Evolutionary conservation across 1,284 basidiomycete species (phyloP), one percentile per base, ranked within the genome.

Genomic region (Melanopsichium pennsylvanicum): DNA sequence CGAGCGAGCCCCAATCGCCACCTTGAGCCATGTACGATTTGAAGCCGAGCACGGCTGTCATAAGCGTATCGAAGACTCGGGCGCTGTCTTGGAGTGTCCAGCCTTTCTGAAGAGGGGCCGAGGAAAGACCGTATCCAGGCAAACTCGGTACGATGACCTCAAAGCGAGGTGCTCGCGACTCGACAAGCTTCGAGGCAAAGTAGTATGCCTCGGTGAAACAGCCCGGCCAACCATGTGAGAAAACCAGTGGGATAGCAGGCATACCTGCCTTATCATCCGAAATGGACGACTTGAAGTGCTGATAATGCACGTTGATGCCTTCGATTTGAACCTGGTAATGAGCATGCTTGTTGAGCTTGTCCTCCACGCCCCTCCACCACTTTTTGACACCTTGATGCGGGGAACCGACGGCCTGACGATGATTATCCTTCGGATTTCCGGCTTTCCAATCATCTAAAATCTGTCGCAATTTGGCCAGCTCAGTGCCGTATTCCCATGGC

Each of bases 101-200:
- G 3, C 61, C 71, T 15, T 68, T 62, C 18, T 54, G 49, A 1
- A 61, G 47, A 1, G 72, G 72, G 4, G 44, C 51, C 12, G 50
- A 52, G 10, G 72, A 75, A 10, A 76, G 49, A 9, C 60, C 70
- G 35, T 58, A 76, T 3, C 74, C 74, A n/a, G 68, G 64, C 18
- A 76, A 35, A 12, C 73, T 75, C n/a, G 74, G 74, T 10, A 71
- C 68, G n/a, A 75, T 52, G 35, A 76, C 73, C 33, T 76, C 57
- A 35, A 76, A 75, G 2, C 68, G 52, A 3, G 67, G 71, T 4
- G 50, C 32, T 12, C 31, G 29, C n/a, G 51, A 58, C 13, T 55
- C 41, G 36, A 55, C 40, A 6, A 75, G 54, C 47, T 49, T 51
- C 3, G 43, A 29, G 2, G 67, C 49, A 32, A 75, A 57, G 26